A percentile compares a stretch with the other conserved stretches of the same genome.
phyloP scores from a whole-genome alignment of 371 early-diverging fungal genomes.

The Neoconidiobolus thromboides region DNA sequence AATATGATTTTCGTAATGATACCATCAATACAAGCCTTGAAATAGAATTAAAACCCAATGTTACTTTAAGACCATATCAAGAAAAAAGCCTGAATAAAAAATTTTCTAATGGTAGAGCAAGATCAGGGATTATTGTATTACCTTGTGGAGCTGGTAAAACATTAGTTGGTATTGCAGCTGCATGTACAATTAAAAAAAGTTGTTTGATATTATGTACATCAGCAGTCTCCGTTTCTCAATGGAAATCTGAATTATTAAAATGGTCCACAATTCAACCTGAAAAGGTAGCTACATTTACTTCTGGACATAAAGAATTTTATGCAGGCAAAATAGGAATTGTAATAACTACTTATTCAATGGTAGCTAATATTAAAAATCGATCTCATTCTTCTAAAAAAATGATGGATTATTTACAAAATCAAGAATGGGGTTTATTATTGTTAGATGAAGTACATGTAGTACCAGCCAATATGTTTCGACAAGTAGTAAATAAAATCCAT shows the following conservation, averaged over 20 bases:
- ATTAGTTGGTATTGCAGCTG: slow-evolving; percentile 98
- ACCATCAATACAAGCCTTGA: slow-evolving; percentile 62
- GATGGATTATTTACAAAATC: slow-evolving; percentile 82
- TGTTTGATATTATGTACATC: slow-evolving; percentile 96
- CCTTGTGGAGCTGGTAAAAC: slow-evolving; percentile 99
- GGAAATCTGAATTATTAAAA: slow-evolving; percentile 90
- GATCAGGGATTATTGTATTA: slow-evolving; percentile 98
- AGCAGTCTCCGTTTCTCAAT: slow-evolving; percentile 96
- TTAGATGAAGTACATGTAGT: slow-evolving; percentile 99
- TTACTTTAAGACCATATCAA: slow-evolving; percentile 94
- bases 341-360: slow-evolving; percentile 98
- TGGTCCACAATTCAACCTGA: slow-evolving; percentile 91
- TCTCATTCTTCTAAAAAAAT: slow-evolving; percentile 92
- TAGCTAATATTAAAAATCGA: slow-evolving; percentile 86
- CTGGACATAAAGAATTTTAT: slow-evolving; percentile 85
- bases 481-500: slow-evolving; percentile 84
- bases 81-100: slow-evolving; percentile 97
- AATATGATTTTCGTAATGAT: slow-evolving; percentile 98
- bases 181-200: slow-evolving; percentile 95
- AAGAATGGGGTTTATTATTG: slow-evolving; percentile 97
- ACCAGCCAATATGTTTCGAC: slow-evolving; percentile 98
- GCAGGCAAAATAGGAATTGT: slow-evolving; percentile 78
- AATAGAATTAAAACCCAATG: slow-evolving; percentile 94
- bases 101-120: slow-evolving; percentile 97
- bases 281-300: slow-evolving; percentile 92